Conservation (phyloP, 2,329 filamentous ascomycete species). For the Pseudopithomyces chartarum region DNA sequence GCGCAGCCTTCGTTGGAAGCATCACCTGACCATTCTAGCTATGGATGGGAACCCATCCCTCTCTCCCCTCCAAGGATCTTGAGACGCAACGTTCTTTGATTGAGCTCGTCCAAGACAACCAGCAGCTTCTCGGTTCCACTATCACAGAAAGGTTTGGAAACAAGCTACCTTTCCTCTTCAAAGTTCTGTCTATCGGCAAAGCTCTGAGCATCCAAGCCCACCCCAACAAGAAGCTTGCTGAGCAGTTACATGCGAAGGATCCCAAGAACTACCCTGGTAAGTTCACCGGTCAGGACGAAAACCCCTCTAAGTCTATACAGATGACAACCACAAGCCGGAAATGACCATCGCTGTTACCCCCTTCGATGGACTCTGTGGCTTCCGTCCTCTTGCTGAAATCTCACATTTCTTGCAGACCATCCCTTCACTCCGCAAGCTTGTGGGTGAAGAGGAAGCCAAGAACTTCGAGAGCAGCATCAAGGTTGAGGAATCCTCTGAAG, state of each 20-base stretch:
- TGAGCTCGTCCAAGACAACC: conserved; percentile 85
- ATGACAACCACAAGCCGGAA: conserved; percentile 99
- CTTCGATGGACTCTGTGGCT: conserved; percentile 95
- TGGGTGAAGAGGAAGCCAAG: conserved; percentile 54
- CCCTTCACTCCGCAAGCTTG: conserved; percentile 54
- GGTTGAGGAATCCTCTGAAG: conserved; percentile 56
- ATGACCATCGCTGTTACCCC: conserved; percentile 98
- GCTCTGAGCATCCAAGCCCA: conserved; percentile 97
- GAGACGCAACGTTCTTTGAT: conserved; percentile 82
- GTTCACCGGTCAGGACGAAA: conserved; percentile 8
- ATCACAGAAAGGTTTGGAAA: conserved; percentile 76
- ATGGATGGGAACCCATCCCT: conserved; percentile 99
- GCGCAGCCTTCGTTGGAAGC: background rate
- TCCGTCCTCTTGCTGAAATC: conserved; percentile 86
- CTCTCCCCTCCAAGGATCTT: conserved; percentile 90
- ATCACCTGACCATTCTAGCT: conserved; percentile 61
- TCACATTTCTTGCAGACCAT: conserved; percentile 77
- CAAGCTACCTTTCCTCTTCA: conserved; percentile 95
- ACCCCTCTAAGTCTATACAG: conserved; percentile 18
- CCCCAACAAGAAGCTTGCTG: conserved; percentile 92
- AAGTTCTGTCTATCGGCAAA: conserved; percentile 94
- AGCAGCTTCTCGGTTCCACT: conserved; percentile 75
- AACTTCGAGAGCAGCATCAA: conserved; percentile 55
- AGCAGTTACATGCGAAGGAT: conserved; percentile 82
- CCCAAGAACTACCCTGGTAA: conserved; percentile 85